Evolutionary conservation across 306 rosid genomes (phyloP).

Genomic region (Lagenaria siceraria): DNA sequence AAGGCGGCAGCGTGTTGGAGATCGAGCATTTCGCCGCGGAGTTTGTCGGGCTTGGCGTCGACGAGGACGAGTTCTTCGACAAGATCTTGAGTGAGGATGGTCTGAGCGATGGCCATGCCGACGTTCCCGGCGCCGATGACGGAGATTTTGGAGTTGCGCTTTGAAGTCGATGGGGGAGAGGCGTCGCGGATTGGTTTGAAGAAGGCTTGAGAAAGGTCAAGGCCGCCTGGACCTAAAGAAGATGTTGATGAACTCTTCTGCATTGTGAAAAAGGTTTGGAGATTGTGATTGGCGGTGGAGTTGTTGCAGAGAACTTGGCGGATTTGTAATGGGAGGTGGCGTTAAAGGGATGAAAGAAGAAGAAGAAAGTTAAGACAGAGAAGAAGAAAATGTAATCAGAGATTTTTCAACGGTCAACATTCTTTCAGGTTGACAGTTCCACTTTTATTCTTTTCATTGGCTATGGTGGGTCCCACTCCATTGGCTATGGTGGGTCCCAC

Average conservation of each 20-base stretch:
- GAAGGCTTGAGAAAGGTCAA: slow-evolving; percentile 54
- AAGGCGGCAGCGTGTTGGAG: slow-evolving; percentile 94
- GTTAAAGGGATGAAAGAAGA: background rate
- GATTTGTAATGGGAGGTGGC: background rate
- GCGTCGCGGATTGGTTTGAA: slow-evolving; percentile 47
- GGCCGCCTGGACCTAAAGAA: slow-evolving; percentile 59
- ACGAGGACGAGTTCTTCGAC: slow-evolving; percentile 69
- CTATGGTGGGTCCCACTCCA: background rate
- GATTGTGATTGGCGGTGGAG: background rate
- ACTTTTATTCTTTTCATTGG: background rate
- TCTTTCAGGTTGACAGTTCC: background rate
- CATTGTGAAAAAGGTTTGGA: slow-evolving; percentile 17
- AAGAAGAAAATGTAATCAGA: background rate
- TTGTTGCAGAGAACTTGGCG: background rate
- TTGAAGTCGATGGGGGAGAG: slow-evolving; percentile 42
- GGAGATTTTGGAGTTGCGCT: slow-evolving; percentile 54
- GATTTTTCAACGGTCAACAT: slow-evolving; percentile 12
- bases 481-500: background rate
- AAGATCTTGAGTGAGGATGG: slow-evolving; percentile 77
- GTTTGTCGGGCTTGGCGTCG: slow-evolving; percentile 56
- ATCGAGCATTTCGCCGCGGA: slow-evolving; percentile 92
- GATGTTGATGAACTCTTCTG: slow-evolving; percentile 45
- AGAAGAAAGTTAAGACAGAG: background rate
- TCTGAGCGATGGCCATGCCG: slow-evolving; percentile 98
- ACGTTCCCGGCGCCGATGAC: slow-evolving; percentile 85